These are phyloP conservation scores for Mucor velutinosus DNA, from an alignment of 371 early-diverging fungal genomes.

Conservation along the genomic window DNA sequence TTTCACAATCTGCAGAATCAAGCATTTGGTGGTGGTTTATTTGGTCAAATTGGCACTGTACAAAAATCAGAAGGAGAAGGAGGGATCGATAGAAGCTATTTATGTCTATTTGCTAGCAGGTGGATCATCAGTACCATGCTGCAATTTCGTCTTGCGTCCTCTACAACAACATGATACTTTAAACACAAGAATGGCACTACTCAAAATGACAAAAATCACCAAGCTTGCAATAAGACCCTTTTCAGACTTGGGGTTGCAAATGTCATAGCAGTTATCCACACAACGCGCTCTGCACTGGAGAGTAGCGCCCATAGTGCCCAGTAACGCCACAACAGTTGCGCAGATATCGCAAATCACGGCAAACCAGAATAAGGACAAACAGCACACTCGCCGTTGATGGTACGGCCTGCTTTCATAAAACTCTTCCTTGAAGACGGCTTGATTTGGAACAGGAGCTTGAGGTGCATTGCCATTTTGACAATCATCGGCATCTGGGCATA, in stretches of 20 bases:
- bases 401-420: not conserved
- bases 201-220: not conserved
- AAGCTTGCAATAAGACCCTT: not conserved
- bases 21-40: too few relatives aligned
- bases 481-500: not conserved
- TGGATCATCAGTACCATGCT: not conserved
- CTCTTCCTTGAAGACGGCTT: not conserved
- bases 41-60: too few relatives aligned
- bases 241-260: not conserved
- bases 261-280: not conserved
- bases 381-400: not conserved
- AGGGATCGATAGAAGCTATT: too few relatives aligned
- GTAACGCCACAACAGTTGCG: not conserved
- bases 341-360: not conserved
- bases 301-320: not conserved
- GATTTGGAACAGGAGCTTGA: not conserved
- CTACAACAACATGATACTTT: not conserved
- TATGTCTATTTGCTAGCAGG: too few relatives aligned
- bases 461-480: not conserved
- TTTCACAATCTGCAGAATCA: too few relatives aligned
- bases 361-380: not conserved
- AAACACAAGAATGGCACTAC: not conserved
- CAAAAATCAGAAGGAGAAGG: too few relatives aligned
- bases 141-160: not conserved
- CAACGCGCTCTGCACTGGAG: not conserved